phyloP scores from a whole-genome alignment of 192 early-diverging fungal species.

The Backusella tarrabulga region DNA sequence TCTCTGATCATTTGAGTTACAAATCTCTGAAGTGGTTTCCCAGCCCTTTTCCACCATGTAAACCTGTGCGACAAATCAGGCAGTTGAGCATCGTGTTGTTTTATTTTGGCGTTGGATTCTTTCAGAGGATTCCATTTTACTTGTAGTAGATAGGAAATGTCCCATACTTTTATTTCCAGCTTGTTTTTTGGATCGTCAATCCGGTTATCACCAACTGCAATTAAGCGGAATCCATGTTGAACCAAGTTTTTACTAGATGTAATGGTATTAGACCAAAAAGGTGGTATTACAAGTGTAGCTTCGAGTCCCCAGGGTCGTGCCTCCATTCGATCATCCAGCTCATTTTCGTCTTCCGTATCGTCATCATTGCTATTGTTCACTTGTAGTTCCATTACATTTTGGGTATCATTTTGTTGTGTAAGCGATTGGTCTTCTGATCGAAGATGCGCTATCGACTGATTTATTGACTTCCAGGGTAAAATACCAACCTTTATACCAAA shows the following conservation, averaged over 20 bases:
- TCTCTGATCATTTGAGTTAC: slow-evolving; percentile 11
- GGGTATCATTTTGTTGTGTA: neutral
- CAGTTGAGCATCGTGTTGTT: neutral
- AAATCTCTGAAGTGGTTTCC: slow-evolving; percentile 1
- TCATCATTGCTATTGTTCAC: neutral
- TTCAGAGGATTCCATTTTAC: slow-evolving; percentile 23
- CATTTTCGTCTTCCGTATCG: neutral
- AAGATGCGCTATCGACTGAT: neutral
- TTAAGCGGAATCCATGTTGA: slow-evolving; percentile 15
- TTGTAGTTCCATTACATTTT: neutral
- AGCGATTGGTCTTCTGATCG: neutral
- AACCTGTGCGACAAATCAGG: neutral
- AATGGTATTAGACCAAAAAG: slow-evolving; percentile 4
- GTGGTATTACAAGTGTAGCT: slow-evolving; percentile 23
- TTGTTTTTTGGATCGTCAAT: slow-evolving; percentile 17
- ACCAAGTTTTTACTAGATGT: neutral
- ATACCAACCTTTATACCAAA: slow-evolving; percentile 31
- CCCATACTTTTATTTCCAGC: slow-evolving; percentile 33
- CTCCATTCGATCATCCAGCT: neutral
- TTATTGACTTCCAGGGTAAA: slow-evolving; percentile 18
- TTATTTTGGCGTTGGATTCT: neutral
- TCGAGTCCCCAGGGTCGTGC: slow-evolving; percentile 27
- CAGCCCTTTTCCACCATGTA: slow-evolving; percentile 21
- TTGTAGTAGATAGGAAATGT: slow-evolving; percentile 20
- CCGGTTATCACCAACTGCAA: slow-evolving; percentile 30